A percentile compares a stretch with the other conserved stretches of the same genome.
These are phyloP conservation scores for Psophocarpus tetragonolobus DNA, from an alignment of 306 rosid species.

Conservation along the genomic window DNA sequence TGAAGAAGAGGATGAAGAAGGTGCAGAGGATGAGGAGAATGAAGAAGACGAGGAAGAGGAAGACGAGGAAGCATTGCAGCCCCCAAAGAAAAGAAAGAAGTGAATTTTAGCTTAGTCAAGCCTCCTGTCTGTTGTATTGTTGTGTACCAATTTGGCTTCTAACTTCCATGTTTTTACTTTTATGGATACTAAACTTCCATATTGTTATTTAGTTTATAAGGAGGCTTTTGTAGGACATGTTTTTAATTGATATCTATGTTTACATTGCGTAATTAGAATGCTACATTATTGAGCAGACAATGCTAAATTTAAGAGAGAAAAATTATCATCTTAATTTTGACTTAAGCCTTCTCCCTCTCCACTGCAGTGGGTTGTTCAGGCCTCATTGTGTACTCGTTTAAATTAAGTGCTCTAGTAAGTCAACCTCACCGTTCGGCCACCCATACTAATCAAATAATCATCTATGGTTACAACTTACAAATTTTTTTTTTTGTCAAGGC, in stretches of 20 bases:
- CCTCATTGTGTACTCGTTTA: no score
- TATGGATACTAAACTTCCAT: conserved; percentile 41
- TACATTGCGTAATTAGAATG: conserved; percentile 58
- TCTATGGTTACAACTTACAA: no score
- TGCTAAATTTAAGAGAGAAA: conserved; percentile 32
- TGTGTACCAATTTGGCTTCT: conserved; percentile 45
- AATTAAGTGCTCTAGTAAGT: no score
- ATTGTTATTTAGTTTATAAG: conserved; percentile 45
- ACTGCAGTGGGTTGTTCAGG: no score
- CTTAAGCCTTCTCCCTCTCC: not conserved
- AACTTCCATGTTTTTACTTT: conserved; percentile 47
- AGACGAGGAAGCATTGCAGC: conserved; percentile 91
- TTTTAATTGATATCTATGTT: conserved; percentile 49
- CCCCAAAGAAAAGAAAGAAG: conserved; percentile 97
- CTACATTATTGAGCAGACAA: conserved; percentile 47
- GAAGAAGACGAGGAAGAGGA: conserved; percentile 64
- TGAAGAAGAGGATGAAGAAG: conserved; percentile 61
- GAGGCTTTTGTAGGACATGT: conserved; percentile 58
- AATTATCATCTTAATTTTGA: conserved; percentile 24
- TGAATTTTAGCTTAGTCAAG: conserved; percentile 34
- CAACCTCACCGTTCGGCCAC: no score
- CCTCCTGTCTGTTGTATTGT: conserved; percentile 44
- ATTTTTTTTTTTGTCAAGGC: no score
- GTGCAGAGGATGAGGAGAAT: conserved; percentile 49
- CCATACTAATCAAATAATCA: no score